Evolutionary conservation across 169 alveolate species (phyloP).

Genomic region (Cryptosporidium meleagridis): DNA sequence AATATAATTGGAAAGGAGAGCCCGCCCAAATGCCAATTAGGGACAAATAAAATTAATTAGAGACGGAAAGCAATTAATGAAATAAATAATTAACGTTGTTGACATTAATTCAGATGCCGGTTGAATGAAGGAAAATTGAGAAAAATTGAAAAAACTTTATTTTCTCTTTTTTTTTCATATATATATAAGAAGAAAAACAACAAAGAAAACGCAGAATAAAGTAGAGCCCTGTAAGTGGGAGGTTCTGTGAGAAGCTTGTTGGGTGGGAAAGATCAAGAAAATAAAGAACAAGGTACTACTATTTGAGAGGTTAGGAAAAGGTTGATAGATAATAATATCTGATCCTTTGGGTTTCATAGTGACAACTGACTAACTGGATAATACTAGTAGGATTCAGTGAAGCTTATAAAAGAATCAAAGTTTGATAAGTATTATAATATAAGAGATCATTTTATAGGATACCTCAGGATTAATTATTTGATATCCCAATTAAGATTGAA

Average conservation of each 20-base stretch:
- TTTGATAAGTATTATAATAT: not conserved
- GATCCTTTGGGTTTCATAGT: not conserved
- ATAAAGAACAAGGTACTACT: not conserved
- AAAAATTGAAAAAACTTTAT: conserved; percentile 1
- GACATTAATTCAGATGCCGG: not conserved
- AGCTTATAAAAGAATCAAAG: not conserved
- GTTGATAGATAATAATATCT: not conserved
- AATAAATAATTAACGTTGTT: not conserved
- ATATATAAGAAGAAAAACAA: conserved; percentile 1
- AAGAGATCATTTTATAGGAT: not conserved
- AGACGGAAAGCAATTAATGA: not conserved
- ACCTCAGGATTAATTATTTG: not conserved
- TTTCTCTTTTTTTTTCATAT: not conserved
- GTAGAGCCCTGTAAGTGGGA: not conserved
- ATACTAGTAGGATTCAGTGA: not conserved
- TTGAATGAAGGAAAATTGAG: not conserved
- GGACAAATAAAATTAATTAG: conserved; percentile 8
- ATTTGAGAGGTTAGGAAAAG: not conserved
- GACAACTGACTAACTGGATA: not conserved
- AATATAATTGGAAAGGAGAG: not conserved
- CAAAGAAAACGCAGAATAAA: not conserved
- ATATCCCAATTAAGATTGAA: not conserved
- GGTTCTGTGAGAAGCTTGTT: not conserved
- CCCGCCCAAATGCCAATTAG: conserved; percentile 12
- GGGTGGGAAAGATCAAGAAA: conserved; percentile 3